These are phyloP conservation scores for Lignosus rhinocerotis DNA, from an alignment of 1,284 basidiomycete species.

Conservation along the genomic window DNA sequence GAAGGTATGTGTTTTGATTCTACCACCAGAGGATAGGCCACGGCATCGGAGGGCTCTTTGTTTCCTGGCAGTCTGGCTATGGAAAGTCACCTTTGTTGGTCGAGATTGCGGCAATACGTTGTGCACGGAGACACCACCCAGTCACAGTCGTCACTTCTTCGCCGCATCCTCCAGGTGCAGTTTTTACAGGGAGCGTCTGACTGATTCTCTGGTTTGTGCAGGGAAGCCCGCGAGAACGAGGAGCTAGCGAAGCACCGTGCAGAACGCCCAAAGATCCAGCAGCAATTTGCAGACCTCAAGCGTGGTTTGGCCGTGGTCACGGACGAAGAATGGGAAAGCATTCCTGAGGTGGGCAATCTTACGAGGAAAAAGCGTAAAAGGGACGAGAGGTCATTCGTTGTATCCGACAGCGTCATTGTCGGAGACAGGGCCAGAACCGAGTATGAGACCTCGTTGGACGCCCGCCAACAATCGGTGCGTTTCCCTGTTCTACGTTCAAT, in stretches of 20 bases:
- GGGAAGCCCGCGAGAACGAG: constrained; percentile 75
- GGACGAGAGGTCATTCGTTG: constrained; percentile 84
- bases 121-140: not conserved
- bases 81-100: too few relatives aligned
- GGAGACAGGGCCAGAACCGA: constrained; percentile 77
- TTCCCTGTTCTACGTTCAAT: not conserved
- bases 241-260: constrained; percentile 74
- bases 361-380: constrained; percentile 89
- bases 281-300: constrained; percentile 95
- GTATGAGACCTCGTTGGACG: constrained; percentile 75
- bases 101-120: not conserved
- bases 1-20: constrained; percentile 62
- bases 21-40: not conserved
- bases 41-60: not conserved
- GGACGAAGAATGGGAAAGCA: constrained; percentile 91
- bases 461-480: constrained; percentile 67
- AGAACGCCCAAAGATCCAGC: constrained; percentile 87
- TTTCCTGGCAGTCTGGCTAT: not conserved
- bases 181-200: not conserved
- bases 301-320: constrained; percentile 84
- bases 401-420: constrained; percentile 90
- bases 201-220: constrained; percentile 29
- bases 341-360: constrained; percentile 96
- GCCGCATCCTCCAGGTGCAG: not conserved
- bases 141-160: not conserved